phyloP scores from a whole-genome alignment of 805 yeast species.

The Metschnikowia proteae region DNA sequence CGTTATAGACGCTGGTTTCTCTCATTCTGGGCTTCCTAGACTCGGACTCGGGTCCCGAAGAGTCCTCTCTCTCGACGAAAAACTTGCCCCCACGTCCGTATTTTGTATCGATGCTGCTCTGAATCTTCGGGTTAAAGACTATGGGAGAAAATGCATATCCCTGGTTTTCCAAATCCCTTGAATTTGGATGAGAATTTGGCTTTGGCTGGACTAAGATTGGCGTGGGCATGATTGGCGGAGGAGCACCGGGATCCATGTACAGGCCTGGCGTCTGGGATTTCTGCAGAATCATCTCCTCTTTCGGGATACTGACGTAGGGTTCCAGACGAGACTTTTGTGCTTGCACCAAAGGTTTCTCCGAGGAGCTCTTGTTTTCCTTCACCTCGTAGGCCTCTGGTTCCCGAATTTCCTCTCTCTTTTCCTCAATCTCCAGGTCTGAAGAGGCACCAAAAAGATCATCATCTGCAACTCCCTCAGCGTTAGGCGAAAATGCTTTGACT shows the following conservation, averaged over 20 bases:
- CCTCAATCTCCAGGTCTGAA: conserved; percentile 13
- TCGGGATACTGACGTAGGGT: conserved; percentile 48
- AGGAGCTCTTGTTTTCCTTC: not conserved
- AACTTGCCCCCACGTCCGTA: conserved; percentile 90
- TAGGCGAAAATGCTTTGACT: not conserved
- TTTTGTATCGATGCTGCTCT: conserved; percentile 74
- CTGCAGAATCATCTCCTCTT: conserved; percentile 49
- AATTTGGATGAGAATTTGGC: not conserved
- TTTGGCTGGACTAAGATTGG: conserved; percentile 35
- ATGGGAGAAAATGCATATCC: conserved; percentile 77
- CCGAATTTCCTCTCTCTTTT: not conserved
- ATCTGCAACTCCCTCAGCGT: conserved; percentile 7
- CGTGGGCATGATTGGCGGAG: conserved; percentile 56
- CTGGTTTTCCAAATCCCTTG: not conserved
- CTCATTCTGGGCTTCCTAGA: conserved; percentile 8
- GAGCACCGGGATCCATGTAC: conserved; percentile 82
- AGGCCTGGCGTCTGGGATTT: conserved; percentile 11
- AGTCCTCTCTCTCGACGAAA: conserved; percentile 49
- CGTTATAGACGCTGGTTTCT: conserved; percentile 12
- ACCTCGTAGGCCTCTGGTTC: not conserved
- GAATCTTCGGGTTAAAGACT: conserved; percentile 74
- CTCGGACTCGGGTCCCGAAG: conserved; percentile 12
- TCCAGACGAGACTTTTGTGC: not conserved
- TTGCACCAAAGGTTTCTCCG: not conserved
- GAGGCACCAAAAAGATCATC: conserved; percentile 17